Base-by-base conservation (phyloP, 139 green algal genomes). In the Coccomyxa sp. region DNA sequence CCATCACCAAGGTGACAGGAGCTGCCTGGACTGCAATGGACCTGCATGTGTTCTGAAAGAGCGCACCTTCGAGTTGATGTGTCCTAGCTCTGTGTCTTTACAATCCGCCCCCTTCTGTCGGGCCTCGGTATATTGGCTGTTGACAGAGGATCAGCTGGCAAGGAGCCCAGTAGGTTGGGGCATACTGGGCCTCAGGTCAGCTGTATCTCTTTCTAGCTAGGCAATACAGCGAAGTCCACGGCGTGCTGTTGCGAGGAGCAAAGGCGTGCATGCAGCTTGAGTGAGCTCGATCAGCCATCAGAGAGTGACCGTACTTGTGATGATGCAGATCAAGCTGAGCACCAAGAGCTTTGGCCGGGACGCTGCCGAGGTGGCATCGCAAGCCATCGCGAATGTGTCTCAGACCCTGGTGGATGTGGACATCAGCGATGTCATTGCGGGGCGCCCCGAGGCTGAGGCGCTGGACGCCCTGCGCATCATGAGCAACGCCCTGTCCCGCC, bases 391-490 rank as follows among this genome's bases (percentile, higher is more conserved):
- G 0, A 91, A 92, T 68, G 81, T 92, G 0, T 71, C 80, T 0
- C 70, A 6, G 31, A 85, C n/a, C 8, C 84, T 98, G 36, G 77
- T 74, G 41, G 79, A 95, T 36, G 93, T 90, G 8, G 93, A 98
- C 85, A 90, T 98, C 44, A 92, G 84, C 39, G 95, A 98, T 80
- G 89, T 97, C 78, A 97, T 98, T 55, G 94, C 94, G 6, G 55
- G 54, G 18, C 40, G 68, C 39, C 88, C 91, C 73, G 94, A 98
- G 84, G 88, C 92, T 22, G 92, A 98, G 80, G 95, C 93, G 7
- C 87, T 98, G 38, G 84, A 89, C 0, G 86, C 88, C 35, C 84
- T 98, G 82, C 83, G 88, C 31, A 91, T 91, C 33, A 82, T 98
- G 22, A 84, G 77, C 54, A 77, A 82, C 0, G 75, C 76, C 55